Evolutionary conservation across 345 rosid species (phyloP).

Genomic region (Pugionium dolabratum): DNA sequence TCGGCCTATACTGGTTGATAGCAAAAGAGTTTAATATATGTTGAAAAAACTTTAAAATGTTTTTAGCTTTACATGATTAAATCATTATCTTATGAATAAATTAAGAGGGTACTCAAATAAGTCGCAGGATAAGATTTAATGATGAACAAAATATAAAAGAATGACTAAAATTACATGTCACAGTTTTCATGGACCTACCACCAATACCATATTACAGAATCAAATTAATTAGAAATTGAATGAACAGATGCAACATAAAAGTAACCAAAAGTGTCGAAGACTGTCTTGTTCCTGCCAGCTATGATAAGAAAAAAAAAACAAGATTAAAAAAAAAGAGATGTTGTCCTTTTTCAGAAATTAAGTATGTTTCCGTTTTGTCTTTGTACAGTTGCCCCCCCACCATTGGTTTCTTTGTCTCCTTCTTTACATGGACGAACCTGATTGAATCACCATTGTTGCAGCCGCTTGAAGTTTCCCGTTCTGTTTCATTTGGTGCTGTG

Average conservation of each 20-base stretch:
- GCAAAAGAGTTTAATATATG: too few relatives aligned
- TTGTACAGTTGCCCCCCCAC: conserved; percentile 39
- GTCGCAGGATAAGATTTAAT: neutral
- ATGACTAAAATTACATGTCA: conserved; percentile 28
- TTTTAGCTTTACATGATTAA: too few relatives aligned
- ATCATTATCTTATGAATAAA: neutral
- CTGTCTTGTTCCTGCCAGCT: conserved; percentile 24
- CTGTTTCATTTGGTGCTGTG: conserved; percentile 76
- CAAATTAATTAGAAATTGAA: conserved; percentile 25
- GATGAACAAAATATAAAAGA: conserved; percentile 26
- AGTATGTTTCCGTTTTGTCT: conserved; percentile 25
- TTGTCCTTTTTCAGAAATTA: neutral
- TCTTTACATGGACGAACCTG: conserved; percentile 36
- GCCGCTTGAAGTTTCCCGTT: conserved; percentile 52
- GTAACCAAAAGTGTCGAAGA: conserved; percentile 18
- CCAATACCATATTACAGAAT: conserved; percentile 34
- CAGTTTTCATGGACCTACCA: conserved; percentile 24
- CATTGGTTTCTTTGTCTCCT: conserved; percentile 26
- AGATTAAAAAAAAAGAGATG: neutral
- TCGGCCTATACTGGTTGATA: too few relatives aligned
- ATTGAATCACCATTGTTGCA: conserved; percentile 32
- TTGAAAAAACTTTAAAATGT: too few relatives aligned
- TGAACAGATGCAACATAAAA: conserved; percentile 29
- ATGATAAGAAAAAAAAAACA: neutral
- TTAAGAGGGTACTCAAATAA: neutral